These are phyloP conservation scores for Fusarium sp. DNA, from an alignment of 2,329 filamentous ascomycete species.

Conservation along the genomic window DNA sequence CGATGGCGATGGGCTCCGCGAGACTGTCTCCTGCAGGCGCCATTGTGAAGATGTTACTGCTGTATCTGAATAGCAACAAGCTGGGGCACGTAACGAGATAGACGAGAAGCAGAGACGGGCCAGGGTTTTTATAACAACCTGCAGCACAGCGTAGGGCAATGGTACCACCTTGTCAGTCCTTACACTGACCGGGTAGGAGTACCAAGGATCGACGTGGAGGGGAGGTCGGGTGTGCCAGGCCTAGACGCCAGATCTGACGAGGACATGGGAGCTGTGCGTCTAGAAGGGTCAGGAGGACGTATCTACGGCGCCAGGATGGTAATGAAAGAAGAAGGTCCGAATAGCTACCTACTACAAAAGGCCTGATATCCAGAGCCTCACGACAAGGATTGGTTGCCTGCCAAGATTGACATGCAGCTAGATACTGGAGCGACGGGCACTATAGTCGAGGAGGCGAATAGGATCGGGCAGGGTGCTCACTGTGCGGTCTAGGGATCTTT, in stretches of 20 bases:
- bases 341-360: conserved; percentile 30
- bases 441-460: conserved; percentile 5
- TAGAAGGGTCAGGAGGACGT: conserved; percentile 19
- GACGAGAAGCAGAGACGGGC: neutral
- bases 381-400: conserved; percentile 18
- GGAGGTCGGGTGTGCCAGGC: neutral
- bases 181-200: neutral
- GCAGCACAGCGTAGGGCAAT: conserved; percentile 3
- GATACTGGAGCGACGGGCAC: conserved; percentile 2
- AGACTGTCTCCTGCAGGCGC: conserved; percentile 48
- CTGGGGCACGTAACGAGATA: neutral
- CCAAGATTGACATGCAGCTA: conserved; percentile 23
- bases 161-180: conserved; percentile 16
- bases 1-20: conserved; percentile 51
- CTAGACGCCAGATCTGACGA: conserved; percentile 26
- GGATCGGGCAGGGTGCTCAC: neutral
- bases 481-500: conserved; percentile 7
- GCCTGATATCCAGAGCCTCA: conserved; percentile 32
- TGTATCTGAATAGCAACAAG: neutral
- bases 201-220: conserved; percentile 24
- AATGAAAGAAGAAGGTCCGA: conserved; percentile 38
- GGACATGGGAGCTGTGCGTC: conserved; percentile 10
- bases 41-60: conserved; percentile 36
- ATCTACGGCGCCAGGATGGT: conserved; percentile 31
- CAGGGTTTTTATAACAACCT: conserved; percentile 25